A percentile compares a stretch with the other conserved stretches of the same genome.
These are phyloP conservation scores for Musa beccarii DNA, from an alignment of 176 grass and related monocot species.

Conservation along the genomic window DNA sequence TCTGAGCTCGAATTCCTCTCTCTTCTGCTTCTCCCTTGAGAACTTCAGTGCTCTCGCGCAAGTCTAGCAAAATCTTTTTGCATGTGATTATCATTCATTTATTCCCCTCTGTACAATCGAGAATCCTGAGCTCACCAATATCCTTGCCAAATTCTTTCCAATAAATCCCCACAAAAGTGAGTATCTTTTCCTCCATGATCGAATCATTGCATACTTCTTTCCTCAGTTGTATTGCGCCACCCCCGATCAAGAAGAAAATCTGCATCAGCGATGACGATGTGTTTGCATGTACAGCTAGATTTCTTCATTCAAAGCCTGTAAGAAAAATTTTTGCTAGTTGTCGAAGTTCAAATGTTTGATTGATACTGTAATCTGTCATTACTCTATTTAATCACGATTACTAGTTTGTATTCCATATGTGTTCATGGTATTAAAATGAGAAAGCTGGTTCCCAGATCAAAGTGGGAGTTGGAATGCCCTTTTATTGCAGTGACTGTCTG, in stretches of 20 bases:
- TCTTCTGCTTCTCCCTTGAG: slow-evolving; percentile 40
- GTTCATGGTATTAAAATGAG: neutral
- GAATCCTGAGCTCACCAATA: neutral
- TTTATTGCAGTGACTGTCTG: neutral
- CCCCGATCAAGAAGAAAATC: neutral
- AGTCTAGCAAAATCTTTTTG: slow-evolving; percentile 25
- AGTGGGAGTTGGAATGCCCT: no score
- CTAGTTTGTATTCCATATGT: neutral
- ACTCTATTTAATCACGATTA: neutral
- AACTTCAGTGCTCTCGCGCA: slow-evolving; percentile 44
- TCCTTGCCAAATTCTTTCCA: neutral
- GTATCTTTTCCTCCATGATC: neutral
- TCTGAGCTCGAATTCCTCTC: slow-evolving; percentile 52
- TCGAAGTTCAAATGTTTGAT: neutral
- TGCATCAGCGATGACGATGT: neutral
- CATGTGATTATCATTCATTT: neutral
- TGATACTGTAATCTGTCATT: neutral
- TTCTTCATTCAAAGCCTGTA: slow-evolving; percentile 20
- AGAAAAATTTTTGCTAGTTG: slow-evolving; percentile 17
- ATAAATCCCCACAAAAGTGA: slow-evolving; percentile 14
- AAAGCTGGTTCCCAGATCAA: neutral
- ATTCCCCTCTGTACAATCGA: slow-evolving; percentile 4
- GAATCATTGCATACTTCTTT: neutral
- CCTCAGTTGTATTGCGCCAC: neutral
- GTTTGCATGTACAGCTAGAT: slow-evolving; percentile 16